Conservation (phyloP, 805 yeast genomes). For the Maudiozyma bulderi region DNA sequence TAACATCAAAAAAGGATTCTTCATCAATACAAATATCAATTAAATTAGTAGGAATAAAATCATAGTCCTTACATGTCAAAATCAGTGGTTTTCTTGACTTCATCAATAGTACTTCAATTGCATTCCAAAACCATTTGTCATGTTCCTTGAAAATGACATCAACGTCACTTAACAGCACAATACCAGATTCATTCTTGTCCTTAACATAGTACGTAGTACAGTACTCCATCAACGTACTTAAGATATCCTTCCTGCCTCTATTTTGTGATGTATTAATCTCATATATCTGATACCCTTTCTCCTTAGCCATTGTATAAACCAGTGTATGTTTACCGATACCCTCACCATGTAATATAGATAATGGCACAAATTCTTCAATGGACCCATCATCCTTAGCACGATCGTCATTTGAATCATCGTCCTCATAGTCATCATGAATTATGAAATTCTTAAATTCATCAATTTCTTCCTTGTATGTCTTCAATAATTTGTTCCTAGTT, state of each 20-base stretch:
- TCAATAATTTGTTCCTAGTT: constrained; percentile 27
- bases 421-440: constrained; percentile 22
- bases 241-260: constrained; percentile 63
- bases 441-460: constrained; percentile 30
- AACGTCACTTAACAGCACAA: constrained; percentile 77
- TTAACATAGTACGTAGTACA: constrained; percentile 79
- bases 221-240: constrained; percentile 58
- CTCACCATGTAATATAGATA: constrained; percentile 56
- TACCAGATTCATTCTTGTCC: constrained; percentile 39
- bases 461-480: constrained; percentile 12
- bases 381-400: constrained; percentile 1
- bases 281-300: constrained; percentile 59
- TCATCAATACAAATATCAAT: constrained; percentile 38
- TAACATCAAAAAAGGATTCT: constrained; percentile 31
- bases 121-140: constrained; percentile 75
- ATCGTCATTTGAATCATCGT: constrained; percentile 1
- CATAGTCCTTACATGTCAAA: constrained; percentile 47
- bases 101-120: constrained; percentile 50
- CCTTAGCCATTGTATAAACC: constrained; percentile 55
- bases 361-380: constrained; percentile 41
- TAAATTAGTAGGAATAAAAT: constrained; percentile 40
- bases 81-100: constrained; percentile 62
- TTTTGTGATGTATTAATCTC: constrained; percentile 72
- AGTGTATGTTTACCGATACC: constrained; percentile 77
- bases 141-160: constrained; percentile 66